A percentile compares a stretch with the other conserved stretches of the same genome.
These are phyloP conservation scores for Rhodotorula sp. DNA, from an alignment of 1,284 basidiomycete species.

Conservation along the genomic window DNA sequence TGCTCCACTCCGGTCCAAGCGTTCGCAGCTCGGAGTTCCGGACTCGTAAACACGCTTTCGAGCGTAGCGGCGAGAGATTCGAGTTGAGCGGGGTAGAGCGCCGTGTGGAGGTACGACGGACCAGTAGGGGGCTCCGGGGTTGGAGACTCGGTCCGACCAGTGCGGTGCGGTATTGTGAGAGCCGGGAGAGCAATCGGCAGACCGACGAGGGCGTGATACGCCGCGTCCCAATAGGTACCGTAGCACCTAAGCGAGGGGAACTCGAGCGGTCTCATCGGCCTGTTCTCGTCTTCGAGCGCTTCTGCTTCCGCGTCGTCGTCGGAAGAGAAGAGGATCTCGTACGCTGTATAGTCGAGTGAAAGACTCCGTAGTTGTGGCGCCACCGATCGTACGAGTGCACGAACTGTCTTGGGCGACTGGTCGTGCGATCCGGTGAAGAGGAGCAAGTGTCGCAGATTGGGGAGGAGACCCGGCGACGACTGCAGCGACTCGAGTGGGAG, in stretches of 20 bases:
- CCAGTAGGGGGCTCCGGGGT: neutral
- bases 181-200: neutral
- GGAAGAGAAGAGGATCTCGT: neutral
- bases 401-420: neutral
- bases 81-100: slow-evolving; percentile 11
- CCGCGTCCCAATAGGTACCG: slow-evolving; percentile 13
- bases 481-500: neutral
- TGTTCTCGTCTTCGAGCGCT: too few relatives aligned
- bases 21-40: neutral
- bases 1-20: slow-evolving; percentile 1
- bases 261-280: too few relatives aligned
- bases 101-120: neutral
- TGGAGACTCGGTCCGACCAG: neutral
- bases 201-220: slow-evolving; percentile 1
- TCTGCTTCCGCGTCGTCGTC: too few relatives aligned
- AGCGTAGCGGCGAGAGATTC: neutral
- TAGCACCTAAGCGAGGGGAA: neutral
- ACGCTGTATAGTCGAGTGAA: slow-evolving; percentile 5
- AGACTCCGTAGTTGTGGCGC: neutral
- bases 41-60: neutral
- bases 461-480: neutral
- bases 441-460: slow-evolving; percentile 4
- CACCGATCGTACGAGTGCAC: slow-evolving; percentile 5
- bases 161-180: neutral
- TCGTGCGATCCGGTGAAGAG: slow-evolving; percentile 5